phyloP scores from a whole-genome alignment of 2,329 filamentous ascomycete species.

The Golovinomyces cichoracearum region DNA sequence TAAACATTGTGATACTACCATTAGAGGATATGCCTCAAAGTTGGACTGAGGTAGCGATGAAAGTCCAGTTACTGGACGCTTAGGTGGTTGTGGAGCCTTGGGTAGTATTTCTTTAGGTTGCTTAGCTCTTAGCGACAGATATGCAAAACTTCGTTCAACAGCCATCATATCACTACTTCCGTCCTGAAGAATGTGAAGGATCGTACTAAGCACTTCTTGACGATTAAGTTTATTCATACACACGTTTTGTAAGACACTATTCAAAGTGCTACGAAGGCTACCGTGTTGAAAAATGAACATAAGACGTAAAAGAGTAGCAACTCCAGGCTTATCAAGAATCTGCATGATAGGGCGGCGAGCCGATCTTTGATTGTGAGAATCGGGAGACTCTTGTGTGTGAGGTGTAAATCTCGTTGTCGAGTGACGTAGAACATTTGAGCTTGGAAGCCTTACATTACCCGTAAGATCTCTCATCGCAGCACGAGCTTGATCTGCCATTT shows the following conservation, averaged over 20 bases:
- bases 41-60: slow-evolving; percentile 27
- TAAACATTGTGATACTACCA: slow-evolving; percentile 89
- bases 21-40: slow-evolving; percentile 72
- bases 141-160: slow-evolving; percentile 83
- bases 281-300: slow-evolving; percentile 94
- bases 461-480: slow-evolving; percentile 27
- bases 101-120: slow-evolving; percentile 35
- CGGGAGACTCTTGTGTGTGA: slow-evolving; percentile 11
- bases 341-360: slow-evolving; percentile 68
- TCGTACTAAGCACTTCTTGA: slow-evolving; percentile 72
- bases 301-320: slow-evolving; percentile 84
- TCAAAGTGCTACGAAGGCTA: slow-evolving; percentile 59
- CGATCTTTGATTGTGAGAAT: slow-evolving; percentile 22
- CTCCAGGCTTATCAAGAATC: slow-evolving; percentile 86
- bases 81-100: slow-evolving; percentile 60
- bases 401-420: slow-evolving; percentile 23
- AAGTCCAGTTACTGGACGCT: slow-evolving; percentile 43
- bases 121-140: slow-evolving; percentile 74
- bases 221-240: slow-evolving; percentile 94
- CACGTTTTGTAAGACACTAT: slow-evolving; percentile 68
- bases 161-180: slow-evolving; percentile 80
- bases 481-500: slow-evolving; percentile 66
- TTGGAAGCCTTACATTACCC: slow-evolving; percentile 7
- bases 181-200: slow-evolving; percentile 84
- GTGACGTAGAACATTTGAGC: slow-evolving; percentile 17